These are phyloP conservation scores for Daldinia grandis DNA, from an alignment of 495 filamentous ascomycete genomes.

Conservation along the genomic window DNA sequence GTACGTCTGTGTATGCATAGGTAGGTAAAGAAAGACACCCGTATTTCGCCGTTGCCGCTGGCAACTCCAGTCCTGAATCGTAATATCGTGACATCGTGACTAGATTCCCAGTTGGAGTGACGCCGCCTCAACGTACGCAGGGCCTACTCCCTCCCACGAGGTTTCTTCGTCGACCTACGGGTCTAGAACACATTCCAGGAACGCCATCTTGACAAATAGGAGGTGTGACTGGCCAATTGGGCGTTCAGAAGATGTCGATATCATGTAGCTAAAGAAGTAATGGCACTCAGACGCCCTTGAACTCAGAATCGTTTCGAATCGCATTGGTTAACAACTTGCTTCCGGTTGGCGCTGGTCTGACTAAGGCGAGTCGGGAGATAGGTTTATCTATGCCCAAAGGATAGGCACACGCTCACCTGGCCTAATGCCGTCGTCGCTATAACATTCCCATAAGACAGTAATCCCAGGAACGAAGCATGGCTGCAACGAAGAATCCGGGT, in stretches of 20 bases:
- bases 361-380: not conserved
- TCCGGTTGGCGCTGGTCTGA: not conserved
- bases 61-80: slow-evolving; percentile 24
- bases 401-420: not conserved
- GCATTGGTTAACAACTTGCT: not conserved
- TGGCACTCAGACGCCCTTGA: slow-evolving; percentile 20
- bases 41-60: slow-evolving; percentile 29
- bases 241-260: slow-evolving; percentile 10
- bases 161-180: slow-evolving; percentile 12
- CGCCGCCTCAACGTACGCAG: slow-evolving; percentile 17
- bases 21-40: not conserved
- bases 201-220: slow-evolving; percentile 18
- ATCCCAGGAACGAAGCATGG: slow-evolving; percentile 7
- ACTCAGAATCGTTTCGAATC: slow-evolving; percentile 20
- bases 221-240: slow-evolving; percentile 12
- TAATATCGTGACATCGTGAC: slow-evolving; percentile 29
- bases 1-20: not conserved
- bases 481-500: slow-evolving; percentile 19
- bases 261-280: slow-evolving; percentile 18
- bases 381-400: not conserved
- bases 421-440: not conserved
- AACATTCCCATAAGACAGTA: slow-evolving; percentile 22
- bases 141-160: slow-evolving; percentile 12
- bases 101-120: slow-evolving; percentile 8
- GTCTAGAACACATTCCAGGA: slow-evolving; percentile 16